phyloP scores from a whole-genome alignment of 1,284 basidiomycete genomes.

The Mycena sp. region DNA sequence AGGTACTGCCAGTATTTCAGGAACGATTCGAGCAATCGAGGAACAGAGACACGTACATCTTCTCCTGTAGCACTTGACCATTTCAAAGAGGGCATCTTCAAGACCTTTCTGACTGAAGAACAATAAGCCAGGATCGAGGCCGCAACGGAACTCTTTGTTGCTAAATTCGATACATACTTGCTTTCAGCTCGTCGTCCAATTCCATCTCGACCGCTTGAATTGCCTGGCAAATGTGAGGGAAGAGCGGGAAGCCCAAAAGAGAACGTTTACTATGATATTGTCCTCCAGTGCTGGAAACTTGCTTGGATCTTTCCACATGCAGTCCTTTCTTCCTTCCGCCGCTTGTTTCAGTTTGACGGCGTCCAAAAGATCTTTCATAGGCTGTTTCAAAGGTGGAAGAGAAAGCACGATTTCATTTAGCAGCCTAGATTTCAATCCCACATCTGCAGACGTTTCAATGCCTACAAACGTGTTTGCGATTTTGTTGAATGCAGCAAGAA shows the following conservation, averaged over 20 bases:
- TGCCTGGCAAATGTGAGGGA: conserved; percentile 46
- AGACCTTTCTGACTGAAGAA: conserved; percentile 70
- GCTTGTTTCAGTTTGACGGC: conserved; percentile 75
- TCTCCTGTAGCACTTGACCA: conserved; percentile 76
- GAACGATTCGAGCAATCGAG: conserved; percentile 1
- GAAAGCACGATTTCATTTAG: conserved; percentile 78
- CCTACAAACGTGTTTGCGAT: conserved; percentile 75
- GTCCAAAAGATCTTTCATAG: conserved; percentile 65
- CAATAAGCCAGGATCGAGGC: no score
- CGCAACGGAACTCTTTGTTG: background rate
- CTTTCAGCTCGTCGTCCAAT: conserved; percentile 79
- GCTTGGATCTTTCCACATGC: conserved; percentile 79
- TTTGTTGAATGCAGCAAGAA: conserved; percentile 82
- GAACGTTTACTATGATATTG: conserved; percentile 48
- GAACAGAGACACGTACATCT: conserved; percentile 60
- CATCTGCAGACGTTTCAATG: conserved; percentile 52
- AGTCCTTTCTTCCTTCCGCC: conserved; percentile 72
- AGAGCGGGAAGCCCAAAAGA: background rate
- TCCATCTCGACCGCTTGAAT: conserved; percentile 76
- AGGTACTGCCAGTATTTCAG: conserved; percentile 61
- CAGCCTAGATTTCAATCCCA: conserved; percentile 70
- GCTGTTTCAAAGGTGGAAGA: conserved; percentile 71
- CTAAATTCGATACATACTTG: conserved; percentile 52
- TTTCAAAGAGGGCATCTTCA: conserved; percentile 81
- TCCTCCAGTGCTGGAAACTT: conserved; percentile 76